These are phyloP conservation scores for Ambrosiella beaveri DNA, from an alignment of 2,329 filamentous ascomycete species.

Conservation along the genomic window DNA sequence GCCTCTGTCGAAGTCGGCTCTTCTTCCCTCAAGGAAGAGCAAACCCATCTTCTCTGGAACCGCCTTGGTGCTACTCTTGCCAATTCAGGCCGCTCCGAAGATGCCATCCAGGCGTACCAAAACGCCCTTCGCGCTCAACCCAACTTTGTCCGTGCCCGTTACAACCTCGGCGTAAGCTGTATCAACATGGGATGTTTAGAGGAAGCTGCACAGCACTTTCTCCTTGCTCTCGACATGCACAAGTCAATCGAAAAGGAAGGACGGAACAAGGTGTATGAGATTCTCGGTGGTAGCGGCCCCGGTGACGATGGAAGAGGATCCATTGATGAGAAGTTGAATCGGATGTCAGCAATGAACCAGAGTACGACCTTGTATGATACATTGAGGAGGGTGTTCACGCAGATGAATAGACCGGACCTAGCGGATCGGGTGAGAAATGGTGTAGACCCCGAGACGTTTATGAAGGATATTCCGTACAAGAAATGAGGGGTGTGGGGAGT, in stretches of 20 bases:
- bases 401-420: conserved; percentile 82
- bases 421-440: conserved; percentile 74
- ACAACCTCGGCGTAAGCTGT: conserved; percentile 90
- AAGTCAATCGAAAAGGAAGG: conserved; percentile 79
- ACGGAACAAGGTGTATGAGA: conserved; percentile 65
- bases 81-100: conserved; percentile 82
- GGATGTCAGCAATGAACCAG: conserved; percentile 86
- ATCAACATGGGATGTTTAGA: conserved; percentile 95
- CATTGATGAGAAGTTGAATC: conserved; percentile 58
- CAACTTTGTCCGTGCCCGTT: conserved; percentile 92
- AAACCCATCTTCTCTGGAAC: conserved; percentile 94
- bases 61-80: conserved; percentile 87
- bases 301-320: conserved; percentile 20
- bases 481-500: conserved; percentile 53
- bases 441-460: conserved; percentile 80
- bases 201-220: conserved; percentile 80
- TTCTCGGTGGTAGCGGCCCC: conserved; percentile 39
- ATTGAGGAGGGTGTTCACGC: conserved; percentile 78
- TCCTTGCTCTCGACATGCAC: conserved; percentile 89
- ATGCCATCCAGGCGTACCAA: conserved; percentile 92
- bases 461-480: conserved; percentile 38
- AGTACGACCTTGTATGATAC: conserved; percentile 97
- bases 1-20: conserved; percentile 69
- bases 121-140: conserved; percentile 77
- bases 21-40: conserved; percentile 58